These are phyloP conservation scores for Xylaria sp. DNA, from an alignment of 2,329 filamentous ascomycete species.

Conservation along the genomic window DNA sequence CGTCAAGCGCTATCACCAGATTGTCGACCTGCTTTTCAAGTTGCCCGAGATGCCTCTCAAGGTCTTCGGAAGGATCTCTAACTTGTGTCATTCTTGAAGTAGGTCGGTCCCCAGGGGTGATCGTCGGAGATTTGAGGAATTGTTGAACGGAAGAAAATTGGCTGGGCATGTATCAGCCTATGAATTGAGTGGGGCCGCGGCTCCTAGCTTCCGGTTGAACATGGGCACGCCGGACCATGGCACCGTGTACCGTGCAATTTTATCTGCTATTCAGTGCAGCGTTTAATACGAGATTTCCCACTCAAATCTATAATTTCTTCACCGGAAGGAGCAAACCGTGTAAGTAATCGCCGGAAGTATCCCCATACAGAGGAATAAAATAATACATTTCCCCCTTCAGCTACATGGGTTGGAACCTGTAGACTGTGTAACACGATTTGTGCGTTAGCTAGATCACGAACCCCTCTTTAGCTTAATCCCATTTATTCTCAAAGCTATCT, in stretches of 20 bases:
- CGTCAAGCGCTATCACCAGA: slow-evolving; percentile 78
- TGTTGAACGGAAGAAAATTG: slow-evolving; percentile 20
- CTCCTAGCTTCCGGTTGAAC: neutral
- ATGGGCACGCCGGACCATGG: no score
- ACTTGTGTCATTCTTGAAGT: slow-evolving; percentile 36
- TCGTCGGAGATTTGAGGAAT: slow-evolving; percentile 2
- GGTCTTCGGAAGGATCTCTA: slow-evolving; percentile 67
- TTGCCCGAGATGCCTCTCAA: slow-evolving; percentile 78
- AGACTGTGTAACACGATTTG: neutral
- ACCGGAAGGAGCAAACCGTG: neutral
- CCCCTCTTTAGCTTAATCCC: neutral
- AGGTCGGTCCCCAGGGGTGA: neutral
- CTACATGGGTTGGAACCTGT: neutral
- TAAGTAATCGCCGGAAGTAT: neutral
- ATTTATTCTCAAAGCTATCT: neutral
- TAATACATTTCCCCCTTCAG: neutral
- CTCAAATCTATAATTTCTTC: neutral
- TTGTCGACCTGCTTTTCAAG: slow-evolving; percentile 81
- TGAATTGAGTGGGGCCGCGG: neutral
- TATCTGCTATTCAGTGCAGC: neutral
- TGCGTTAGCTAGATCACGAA: neutral
- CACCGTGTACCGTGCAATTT: no score
- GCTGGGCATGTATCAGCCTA: neutral
- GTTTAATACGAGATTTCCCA: no score
- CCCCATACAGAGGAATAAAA: neutral